Percentiles rank a stretch among this genome's conserved stretches.
phyloP scores from a whole-genome alignment of 192 early-diverging fungal genomes.

The Chytriomyces sp. region DNA sequence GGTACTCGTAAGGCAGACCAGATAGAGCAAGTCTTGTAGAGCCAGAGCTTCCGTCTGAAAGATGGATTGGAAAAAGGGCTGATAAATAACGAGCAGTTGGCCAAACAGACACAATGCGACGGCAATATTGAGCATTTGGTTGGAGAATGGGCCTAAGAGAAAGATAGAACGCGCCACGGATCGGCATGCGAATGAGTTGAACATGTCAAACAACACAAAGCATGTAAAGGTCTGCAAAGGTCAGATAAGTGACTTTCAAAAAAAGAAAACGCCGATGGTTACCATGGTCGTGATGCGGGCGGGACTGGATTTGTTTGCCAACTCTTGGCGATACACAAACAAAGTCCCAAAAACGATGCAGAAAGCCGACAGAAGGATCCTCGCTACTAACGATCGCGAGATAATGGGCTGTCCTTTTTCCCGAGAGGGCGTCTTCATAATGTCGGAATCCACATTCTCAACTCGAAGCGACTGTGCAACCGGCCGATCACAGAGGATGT shows the following conservation, averaged over 20 bases:
- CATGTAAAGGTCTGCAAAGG: slow-evolving; percentile 84
- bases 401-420: slow-evolving; percentile 78
- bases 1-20: slow-evolving; percentile 68
- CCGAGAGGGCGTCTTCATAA: slow-evolving; percentile 86
- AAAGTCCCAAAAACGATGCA: slow-evolving; percentile 86
- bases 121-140: slow-evolving; percentile 88
- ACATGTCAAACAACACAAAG: slow-evolving; percentile 96
- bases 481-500: slow-evolving; percentile 98
- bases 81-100: slow-evolving; percentile 85
- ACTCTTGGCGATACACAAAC: slow-evolving; percentile 75
- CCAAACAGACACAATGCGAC: slow-evolving; percentile 78
- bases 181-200: slow-evolving; percentile 90
- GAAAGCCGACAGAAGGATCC: slow-evolving; percentile 77
- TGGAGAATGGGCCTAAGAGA: slow-evolving; percentile 79
- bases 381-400: slow-evolving; percentile 65
- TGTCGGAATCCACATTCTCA: slow-evolving; percentile 87
- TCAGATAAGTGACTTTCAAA: not conserved
- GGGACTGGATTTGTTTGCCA: slow-evolving; percentile 72
- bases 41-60: slow-evolving; percentile 90
- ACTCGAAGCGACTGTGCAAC: slow-evolving; percentile 97
- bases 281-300: slow-evolving; percentile 90
- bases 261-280: slow-evolving; percentile 20
- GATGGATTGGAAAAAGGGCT: slow-evolving; percentile 86
- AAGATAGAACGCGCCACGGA: slow-evolving; percentile 82
- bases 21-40: slow-evolving; percentile 71